A percentile compares a stretch with the other conserved stretches of the same genome.
phyloP scores from a whole-genome alignment of 441 rosid genomes.

The Mallotus japonicus region DNA sequence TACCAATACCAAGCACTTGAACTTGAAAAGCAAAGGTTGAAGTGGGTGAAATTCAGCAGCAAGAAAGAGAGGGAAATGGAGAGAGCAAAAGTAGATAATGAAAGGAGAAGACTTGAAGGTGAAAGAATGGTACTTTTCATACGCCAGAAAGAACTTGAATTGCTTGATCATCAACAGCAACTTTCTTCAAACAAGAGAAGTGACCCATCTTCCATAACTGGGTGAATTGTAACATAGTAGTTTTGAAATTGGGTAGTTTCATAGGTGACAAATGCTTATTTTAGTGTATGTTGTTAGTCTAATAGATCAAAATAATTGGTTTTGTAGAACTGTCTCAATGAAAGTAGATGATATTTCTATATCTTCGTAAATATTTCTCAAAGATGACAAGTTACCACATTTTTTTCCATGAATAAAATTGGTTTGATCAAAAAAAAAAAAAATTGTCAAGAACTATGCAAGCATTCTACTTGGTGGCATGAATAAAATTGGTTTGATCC shows the following conservation, averaged over 20 bases:
- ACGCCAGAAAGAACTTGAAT: conserved; percentile 66
- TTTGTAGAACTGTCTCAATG: background rate
- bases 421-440: too few relatives aligned
- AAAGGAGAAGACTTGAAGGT: conserved; percentile 60
- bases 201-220: conserved; percentile 59
- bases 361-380: background rate
- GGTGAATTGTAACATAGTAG: conserved; percentile 28
- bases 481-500: too few relatives aligned
- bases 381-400: too few relatives aligned
- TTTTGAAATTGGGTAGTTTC: background rate
- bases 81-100: conserved; percentile 68
- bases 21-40: conserved; percentile 84
- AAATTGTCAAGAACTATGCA: too few relatives aligned
- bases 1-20: conserved; percentile 60
- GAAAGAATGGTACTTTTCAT: conserved; percentile 67
- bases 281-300: background rate
- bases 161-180: conserved; percentile 46
- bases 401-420: too few relatives aligned
- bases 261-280: background rate
- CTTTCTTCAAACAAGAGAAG: conserved; percentile 48
- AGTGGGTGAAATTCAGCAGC: conserved; percentile 82
- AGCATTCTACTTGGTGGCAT: too few relatives aligned
- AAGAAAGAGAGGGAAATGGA: conserved; percentile 97
- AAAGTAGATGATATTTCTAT: background rate
- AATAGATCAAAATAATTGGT: background rate